Conservation (phyloP, 2,329 filamentous ascomycete species). For the Sarocladium brachiariae region DNA sequence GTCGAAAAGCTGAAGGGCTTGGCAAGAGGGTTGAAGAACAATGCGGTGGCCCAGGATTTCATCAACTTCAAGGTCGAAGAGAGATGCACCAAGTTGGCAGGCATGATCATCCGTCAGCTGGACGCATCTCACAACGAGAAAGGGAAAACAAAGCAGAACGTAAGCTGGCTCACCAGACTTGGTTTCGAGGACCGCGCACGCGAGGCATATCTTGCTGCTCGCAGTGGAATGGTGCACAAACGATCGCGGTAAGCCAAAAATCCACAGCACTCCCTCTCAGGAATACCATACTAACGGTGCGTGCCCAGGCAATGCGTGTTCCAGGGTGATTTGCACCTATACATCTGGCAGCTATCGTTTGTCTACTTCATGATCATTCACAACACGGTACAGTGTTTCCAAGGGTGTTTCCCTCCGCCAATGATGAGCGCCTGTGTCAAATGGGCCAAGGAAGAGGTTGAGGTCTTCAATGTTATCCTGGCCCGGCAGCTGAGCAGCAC, state of each 20-base stretch:
- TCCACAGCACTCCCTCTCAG: no score
- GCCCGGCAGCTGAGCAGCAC: constrained; percentile 81
- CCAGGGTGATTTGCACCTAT: constrained; percentile 84
- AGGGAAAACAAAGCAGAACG: constrained; percentile 70
- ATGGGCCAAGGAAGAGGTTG: constrained; percentile 95
- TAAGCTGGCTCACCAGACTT: constrained; percentile 76
- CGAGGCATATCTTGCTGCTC: constrained; percentile 76
- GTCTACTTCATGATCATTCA: constrained; percentile 93
- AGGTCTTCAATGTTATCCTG: constrained; percentile 80
- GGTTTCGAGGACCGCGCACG: constrained; percentile 87
- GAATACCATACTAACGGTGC: no score
- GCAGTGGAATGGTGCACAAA: constrained; percentile 71
- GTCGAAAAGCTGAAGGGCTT: constrained; percentile 81
- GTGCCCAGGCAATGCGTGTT: constrained; percentile 93
- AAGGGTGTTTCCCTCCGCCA: constrained; percentile 73
- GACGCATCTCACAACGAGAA: constrained; percentile 71
- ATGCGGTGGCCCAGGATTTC: constrained; percentile 81
- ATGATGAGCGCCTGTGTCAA: constrained; percentile 95
- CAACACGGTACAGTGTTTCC: constrained; percentile 87
- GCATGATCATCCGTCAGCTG: constrained; percentile 69
- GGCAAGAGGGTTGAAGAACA: constrained; percentile 74
- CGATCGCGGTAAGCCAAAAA: constrained; percentile 63
- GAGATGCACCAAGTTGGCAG: constrained; percentile 69
- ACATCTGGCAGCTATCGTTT: constrained; percentile 92
- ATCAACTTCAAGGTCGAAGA: constrained; percentile 89